phyloP scores from a whole-genome alignment of 148 eudicot genomes.

The Limonium bicolor region DNA sequence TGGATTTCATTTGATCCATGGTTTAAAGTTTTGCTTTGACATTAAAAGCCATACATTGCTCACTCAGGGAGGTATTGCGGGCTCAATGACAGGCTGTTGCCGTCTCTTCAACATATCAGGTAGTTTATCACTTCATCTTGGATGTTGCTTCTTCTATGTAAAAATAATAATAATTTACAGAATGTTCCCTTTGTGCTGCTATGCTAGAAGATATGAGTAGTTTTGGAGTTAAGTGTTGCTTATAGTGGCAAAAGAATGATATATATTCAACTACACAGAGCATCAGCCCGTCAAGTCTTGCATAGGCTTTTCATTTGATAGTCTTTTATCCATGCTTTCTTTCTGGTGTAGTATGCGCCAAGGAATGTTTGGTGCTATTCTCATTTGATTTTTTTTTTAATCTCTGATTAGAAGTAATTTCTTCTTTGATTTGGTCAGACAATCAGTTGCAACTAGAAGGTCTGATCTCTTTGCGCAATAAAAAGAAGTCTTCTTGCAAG shows the following conservation, averaged over 20 bases:
- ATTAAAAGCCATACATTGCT: too few relatives aligned
- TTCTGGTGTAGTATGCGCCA: background rate
- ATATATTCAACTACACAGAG: too few relatives aligned
- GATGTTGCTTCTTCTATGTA: background rate
- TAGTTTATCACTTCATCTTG: constrained; percentile 3
- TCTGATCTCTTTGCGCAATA: constrained; percentile 36
- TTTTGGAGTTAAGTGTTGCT: too few relatives aligned
- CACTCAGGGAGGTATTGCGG: constrained; percentile 65
- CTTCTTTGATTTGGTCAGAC: constrained; percentile 23
- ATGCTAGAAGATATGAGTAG: too few relatives aligned
- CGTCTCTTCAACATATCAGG: constrained; percentile 50
- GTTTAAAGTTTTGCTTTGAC: background rate
- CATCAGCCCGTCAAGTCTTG: too few relatives aligned
- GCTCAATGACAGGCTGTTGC: constrained; percentile 57
- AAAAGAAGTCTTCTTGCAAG: constrained; percentile 68
- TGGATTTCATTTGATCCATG: constrained; percentile 1
- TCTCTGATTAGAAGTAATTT: background rate
- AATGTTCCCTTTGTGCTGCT: too few relatives aligned
- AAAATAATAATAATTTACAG: background rate
- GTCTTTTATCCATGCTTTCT: background rate
- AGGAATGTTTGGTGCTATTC: background rate
- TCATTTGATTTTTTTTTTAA: background rate
- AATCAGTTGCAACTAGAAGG: constrained; percentile 54
- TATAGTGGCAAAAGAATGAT: too few relatives aligned
- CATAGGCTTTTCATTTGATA: background rate